These are phyloP conservation scores for Westerdykella sp. DNA, from an alignment of 2,329 filamentous ascomycete species.

Conservation along the genomic window DNA sequence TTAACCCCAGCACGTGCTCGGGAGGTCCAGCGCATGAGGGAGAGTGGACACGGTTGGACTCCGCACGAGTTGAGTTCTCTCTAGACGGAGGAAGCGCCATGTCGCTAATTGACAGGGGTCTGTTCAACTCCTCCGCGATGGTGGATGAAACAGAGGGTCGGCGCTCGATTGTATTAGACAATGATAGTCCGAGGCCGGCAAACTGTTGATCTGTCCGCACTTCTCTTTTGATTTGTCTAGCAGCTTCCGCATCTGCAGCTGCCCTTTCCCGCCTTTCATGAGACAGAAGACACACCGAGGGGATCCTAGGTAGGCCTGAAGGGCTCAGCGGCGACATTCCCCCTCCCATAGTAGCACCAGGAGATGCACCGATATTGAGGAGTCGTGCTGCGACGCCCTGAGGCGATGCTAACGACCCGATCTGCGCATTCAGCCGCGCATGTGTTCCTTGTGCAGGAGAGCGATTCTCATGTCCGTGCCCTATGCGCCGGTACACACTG, in stretches of 20 bases:
- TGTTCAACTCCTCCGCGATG: constrained; percentile 21
- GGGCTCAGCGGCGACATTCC: constrained; percentile 23
- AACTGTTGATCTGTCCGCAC: constrained; percentile 18
- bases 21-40: constrained; percentile 16
- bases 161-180: constrained; percentile 23
- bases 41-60: constrained; percentile 3
- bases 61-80: constrained; percentile 13
- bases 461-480: too few relatives aligned
- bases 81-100: constrained; percentile 12
- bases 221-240: constrained; percentile 11
- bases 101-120: constrained; percentile 12
- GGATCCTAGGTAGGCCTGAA: constrained; percentile 31
- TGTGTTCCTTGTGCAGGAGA: too few relatives aligned
- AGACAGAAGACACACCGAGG: constrained; percentile 35
- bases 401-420: too few relatives aligned
- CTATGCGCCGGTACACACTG: constrained; percentile 7
- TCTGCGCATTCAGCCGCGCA: too few relatives aligned
- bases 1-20: constrained; percentile 25
- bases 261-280: constrained; percentile 24
- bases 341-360: too few relatives aligned
- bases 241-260: constrained; percentile 11
- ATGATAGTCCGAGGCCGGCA: constrained; percentile 29
- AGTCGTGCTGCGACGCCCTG: too few relatives aligned
- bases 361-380: too few relatives aligned
- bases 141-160: constrained; percentile 28